phyloP scores from a whole-genome alignment of 257 asterid genomes.

The Penstemon barbatus region DNA sequence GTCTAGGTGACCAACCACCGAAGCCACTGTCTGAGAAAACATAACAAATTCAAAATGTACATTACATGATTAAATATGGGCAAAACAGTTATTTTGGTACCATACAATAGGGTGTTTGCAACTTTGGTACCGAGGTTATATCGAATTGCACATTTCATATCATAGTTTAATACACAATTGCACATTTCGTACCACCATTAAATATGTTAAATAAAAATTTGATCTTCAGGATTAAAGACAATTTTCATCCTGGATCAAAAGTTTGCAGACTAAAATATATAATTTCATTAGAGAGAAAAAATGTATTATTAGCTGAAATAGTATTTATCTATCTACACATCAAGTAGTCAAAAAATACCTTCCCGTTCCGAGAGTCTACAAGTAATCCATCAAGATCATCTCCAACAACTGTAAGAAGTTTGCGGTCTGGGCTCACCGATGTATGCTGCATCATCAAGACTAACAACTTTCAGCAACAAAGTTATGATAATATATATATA shows the following conservation, averaged over 20 bases:
- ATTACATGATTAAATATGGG: too few relatives aligned
- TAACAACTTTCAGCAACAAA: slow-evolving; percentile 9
- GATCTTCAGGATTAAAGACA: too few relatives aligned
- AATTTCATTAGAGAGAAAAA: neutral
- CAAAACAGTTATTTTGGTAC: too few relatives aligned
- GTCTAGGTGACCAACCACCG: slow-evolving; percentile 66
- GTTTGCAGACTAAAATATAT: too few relatives aligned
- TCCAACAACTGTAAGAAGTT: slow-evolving; percentile 70
- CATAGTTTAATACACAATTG: too few relatives aligned
- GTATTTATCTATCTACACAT: neutral
- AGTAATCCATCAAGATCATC: slow-evolving; percentile 63
- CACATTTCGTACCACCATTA: too few relatives aligned
- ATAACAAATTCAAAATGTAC: neutral
- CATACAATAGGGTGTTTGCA: too few relatives aligned
- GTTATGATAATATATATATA: too few relatives aligned
- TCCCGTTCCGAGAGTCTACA: slow-evolving; percentile 63
- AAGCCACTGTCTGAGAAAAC: slow-evolving; percentile 45
- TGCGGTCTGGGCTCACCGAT: slow-evolving; percentile 65
- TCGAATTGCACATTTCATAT: too few relatives aligned
- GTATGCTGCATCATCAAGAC: slow-evolving; percentile 57
- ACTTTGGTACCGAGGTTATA: too few relatives aligned
- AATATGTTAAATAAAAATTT: too few relatives aligned
- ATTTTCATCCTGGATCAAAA: too few relatives aligned
- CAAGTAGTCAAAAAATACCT: slow-evolving; percentile 39
- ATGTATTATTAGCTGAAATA: neutral